Base-by-base conservation (phyloP, 768 basidiomycete species). In the Clavulina sp. region DNA sequence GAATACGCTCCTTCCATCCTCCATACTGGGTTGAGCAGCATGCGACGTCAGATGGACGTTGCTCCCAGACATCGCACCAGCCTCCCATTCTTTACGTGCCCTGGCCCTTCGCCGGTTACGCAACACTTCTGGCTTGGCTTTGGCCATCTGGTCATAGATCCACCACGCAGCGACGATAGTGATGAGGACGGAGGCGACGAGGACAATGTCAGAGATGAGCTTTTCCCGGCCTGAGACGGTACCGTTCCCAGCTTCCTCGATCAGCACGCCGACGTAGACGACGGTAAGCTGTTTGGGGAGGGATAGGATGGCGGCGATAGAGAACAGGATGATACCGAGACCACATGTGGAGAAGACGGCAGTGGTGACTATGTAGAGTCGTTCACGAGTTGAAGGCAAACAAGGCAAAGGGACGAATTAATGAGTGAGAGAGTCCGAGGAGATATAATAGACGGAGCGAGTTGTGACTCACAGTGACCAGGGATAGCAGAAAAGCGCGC, bases 241-340 rank as follows among this genome's bases (percentile, higher is more conserved):
- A 64, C 66, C 19, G 56, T 58, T 60, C 18, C 57, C 56, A 6
- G 62, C 54, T 38, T 61, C 49, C 16, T 59, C 56, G 34, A 68
- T 61, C 5, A 63, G 53, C n/a, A 64, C 64, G 32, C 89, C 89
- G 16, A 92, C 73, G 60, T 95, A 95, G 9, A 95, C 91, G 5
- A 83, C 85, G 57, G 88, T 74, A 58, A 95, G 81, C 63, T 95
- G 89, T 61, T 92, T 92, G 4, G 89, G 89, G 61, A 88, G 65
- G 19, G 86, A 85, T 18, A 91, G 67, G 57, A 89, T 65, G 3
- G 88, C 82, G 23, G 91, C 88, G 4, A 85, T 54, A 48, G 75
- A 69, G 64, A 92, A 95, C 28, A 78, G 70, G 59, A 78, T 67
- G 56, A 91, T 80, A 53, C 70, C 69, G 81, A 93, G 87, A 33